Evolutionary conservation across 306 rosid species (phyloP).

Genomic region (Carpinus viminea): DNA sequence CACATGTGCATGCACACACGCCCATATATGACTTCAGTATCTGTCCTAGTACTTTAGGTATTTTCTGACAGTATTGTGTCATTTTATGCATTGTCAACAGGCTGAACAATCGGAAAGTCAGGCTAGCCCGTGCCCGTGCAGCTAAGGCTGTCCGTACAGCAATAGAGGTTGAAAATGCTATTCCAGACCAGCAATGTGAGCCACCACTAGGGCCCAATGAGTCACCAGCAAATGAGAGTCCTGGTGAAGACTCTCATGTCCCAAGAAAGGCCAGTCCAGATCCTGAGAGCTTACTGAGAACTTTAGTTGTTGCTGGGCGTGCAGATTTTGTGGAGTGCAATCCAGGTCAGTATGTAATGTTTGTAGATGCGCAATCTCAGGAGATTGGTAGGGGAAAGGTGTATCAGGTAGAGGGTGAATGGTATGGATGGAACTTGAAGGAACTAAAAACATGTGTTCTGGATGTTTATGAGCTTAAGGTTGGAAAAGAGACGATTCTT

Average conservation of each 20-base stretch:
- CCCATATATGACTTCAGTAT: not conserved
- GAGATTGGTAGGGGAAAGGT: conserved; percentile 68
- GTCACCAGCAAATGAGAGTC: conserved; percentile 41
- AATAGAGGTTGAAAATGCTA: conserved; percentile 45
- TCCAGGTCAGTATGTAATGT: conserved; percentile 60
- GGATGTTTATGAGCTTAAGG: conserved; percentile 67
- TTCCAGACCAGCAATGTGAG: conserved; percentile 52
- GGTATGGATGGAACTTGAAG: conserved; percentile 71
- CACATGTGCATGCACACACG: not conserved
- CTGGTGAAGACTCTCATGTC: conserved; percentile 41
- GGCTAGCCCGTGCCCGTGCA: conserved; percentile 64
- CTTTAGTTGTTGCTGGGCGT: conserved; percentile 29
- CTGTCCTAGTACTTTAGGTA: not conserved
- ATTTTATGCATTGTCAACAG: conserved; percentile 37
- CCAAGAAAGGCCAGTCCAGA: conserved; percentile 43
- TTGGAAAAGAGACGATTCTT: conserved; percentile 42
- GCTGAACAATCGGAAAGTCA: conserved; percentile 93
- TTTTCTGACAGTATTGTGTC: conserved; percentile 13
- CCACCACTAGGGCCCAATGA: conserved; percentile 37
- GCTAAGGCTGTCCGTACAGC: conserved; percentile 62
- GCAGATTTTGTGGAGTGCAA: conserved; percentile 46
- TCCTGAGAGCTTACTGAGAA: conserved; percentile 38
- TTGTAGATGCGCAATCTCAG: conserved; percentile 42
- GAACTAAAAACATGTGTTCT: conserved; percentile 53
- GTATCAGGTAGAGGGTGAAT: conserved; percentile 57